Percentiles rank a stretch among this genome's conserved stretches.
These are phyloP conservation scores for Cudoniella acicularis DNA, from an alignment of 495 filamentous ascomycete genomes.

Conservation along the genomic window DNA sequence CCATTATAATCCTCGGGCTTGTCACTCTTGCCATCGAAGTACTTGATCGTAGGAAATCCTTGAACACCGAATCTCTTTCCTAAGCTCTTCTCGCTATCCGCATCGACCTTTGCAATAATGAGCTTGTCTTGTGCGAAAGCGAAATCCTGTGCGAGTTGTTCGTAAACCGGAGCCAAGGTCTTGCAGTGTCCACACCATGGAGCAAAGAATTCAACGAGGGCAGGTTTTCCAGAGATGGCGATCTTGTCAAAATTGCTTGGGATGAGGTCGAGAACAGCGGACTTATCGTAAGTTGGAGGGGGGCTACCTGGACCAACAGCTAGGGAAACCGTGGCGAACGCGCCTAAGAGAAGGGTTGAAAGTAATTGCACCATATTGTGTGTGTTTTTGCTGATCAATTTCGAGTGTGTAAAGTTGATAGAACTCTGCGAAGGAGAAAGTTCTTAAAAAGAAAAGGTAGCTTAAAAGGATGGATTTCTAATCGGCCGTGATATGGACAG, in stretches of 20 bases:
- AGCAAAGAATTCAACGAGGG: conserved; percentile 97
- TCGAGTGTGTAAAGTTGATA: neutral
- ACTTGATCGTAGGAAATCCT: conserved; percentile 96
- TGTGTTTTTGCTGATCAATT: neutral
- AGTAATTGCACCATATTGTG: conserved; percentile 34
- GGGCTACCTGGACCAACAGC: conserved; percentile 6
- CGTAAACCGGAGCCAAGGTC: conserved; percentile 89
- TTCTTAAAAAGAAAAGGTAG: neutral
- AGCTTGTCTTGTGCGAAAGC: conserved; percentile 76
- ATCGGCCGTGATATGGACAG: conserved; percentile 10
- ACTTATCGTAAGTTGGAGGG: conserved; percentile 32
- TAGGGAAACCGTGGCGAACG: conserved; percentile 27
- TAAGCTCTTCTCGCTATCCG: conserved; percentile 78
- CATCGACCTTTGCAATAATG: conserved; percentile 91
- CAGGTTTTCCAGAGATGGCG: conserved; percentile 89
- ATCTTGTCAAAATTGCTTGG: conserved; percentile 86
- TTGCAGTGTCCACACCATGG: conserved; percentile 99
- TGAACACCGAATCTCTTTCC: conserved; percentile 83
- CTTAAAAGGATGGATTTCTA: neutral
- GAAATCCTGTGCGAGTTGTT: conserved; percentile 79
- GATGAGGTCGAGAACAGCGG: conserved; percentile 78
- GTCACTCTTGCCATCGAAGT: conserved; percentile 95
- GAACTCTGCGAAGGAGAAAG: neutral
- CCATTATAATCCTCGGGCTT: conserved; percentile 81
- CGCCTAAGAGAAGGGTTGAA: conserved; percentile 49